Base-by-base conservation (phyloP, 805 yeast genomes). In the Lipomyces anomalus region DNA sequence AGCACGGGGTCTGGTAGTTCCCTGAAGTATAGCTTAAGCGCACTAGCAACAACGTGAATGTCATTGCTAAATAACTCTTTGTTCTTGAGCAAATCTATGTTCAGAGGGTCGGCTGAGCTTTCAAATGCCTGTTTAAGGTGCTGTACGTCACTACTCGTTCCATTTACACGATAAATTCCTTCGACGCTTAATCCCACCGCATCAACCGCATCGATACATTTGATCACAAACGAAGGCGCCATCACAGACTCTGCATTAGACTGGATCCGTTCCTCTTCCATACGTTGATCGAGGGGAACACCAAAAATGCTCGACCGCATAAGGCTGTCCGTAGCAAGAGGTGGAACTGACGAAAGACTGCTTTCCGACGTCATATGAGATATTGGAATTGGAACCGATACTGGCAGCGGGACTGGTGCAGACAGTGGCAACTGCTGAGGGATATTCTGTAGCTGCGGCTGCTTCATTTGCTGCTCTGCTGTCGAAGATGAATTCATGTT, bases 191-290 rank as follows among this genome's bases (percentile, higher is more conserved):
- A 63, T 1, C 99, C 99, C 61, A 83, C 80, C 34, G 73, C 74
- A 60, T 92, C 97, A 29, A 92, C 80, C 5, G 89, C 82, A 52
- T 80, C 82, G 42, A 90, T 84, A 70, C 97, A 89, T 60, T 82
- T 85, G 52, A 82, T 80, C 7, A 92, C 98, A 40, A 92, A 76
- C 16, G 83, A 74, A 1, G 99, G 99, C 4, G 92, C 96, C 64
- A 85, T 82, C 54, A 86, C 95, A 22, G 32, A 35, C 23, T 42
- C 55, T 4, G 40, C 44, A 22, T 50, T 44, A 5, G 48, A 28
- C 35, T 26, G 29, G 21, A 34, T 50, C 44, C 88, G 90, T 52
- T 94, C 96, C 55, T 75, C 79, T 50, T 80, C 82, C 17, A 88
- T 78, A 36, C 86, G 67, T 6, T 72, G 78, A 47, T 83, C 94